Base-by-base conservation (phyloP, 2,329 filamentous ascomycete genomes). In the Myriosclerotinia duriaeana region DNA sequence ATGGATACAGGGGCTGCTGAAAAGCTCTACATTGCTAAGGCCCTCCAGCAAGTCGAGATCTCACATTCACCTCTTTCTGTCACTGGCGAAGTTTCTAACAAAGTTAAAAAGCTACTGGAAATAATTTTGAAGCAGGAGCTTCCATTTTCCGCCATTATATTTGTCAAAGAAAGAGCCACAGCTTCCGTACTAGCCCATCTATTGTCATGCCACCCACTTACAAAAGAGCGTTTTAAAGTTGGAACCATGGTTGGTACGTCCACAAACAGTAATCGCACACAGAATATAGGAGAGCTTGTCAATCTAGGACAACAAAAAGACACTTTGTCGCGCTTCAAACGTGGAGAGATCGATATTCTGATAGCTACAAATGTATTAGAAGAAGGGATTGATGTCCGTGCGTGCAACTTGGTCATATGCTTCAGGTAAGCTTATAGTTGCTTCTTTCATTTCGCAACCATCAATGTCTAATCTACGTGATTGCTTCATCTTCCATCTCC, bases 301-400 rank as follows among this genome's bases (percentile, higher is more conserved):
- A 78, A 80, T 12, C 67, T 77, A 17, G 65, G 77, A 46, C 74
- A 74, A 2, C 73, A 80, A 26, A 76, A 69, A 46, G 53, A 74
- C n/a, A 74, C 79, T 0, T 76, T 85, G 2, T 74, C 83, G 11
- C 75, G 78, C 2, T 90, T 90, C 71, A 82, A 83, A 7, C 75
- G 77, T 1, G 84, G 86, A 1, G 79, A 78, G 76, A 56, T 78
- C 82, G 66, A 88, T 87, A 69, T 80, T 85, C 55, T 79, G 86
- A 34, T 79, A 87, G 66, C 85, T 9, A 90, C 88, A 0, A 86
- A 81, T 67, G 87, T 90, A 0, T 77, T 89, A 1, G 61, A 78
- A 83, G 88, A 90, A 73, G 88, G 88, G 0, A 87, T 90, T 55
- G 88, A 90, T 70, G 82, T 90, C 73, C 84, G 69, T 73, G 83